phyloP scores from a whole-genome alignment of 345 rosid species.

The Cardamine occulta region DNA sequence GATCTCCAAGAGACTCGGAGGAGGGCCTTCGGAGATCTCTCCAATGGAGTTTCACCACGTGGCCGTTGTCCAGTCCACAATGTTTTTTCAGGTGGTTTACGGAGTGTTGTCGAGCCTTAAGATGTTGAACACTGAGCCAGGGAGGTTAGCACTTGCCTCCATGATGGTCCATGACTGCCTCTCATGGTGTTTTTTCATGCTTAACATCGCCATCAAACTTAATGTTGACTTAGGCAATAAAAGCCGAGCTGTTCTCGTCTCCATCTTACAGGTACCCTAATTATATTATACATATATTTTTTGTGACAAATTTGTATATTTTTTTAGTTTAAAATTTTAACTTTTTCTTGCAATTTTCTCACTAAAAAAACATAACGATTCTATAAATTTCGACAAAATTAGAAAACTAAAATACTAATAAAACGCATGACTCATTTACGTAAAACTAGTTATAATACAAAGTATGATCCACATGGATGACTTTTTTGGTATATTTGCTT shows the following conservation, averaged over 20 bases:
- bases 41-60: constrained; percentile 26
- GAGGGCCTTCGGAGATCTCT: constrained; percentile 6
- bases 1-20: constrained; percentile 27
- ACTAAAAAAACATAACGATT: not conserved
- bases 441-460: too few species aligned
- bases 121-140: constrained; percentile 54
- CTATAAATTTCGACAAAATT: not conserved
- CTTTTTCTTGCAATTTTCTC: not conserved
- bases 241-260: not conserved
- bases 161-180: constrained; percentile 46
- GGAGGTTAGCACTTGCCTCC: constrained; percentile 54
- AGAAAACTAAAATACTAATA: not conserved
- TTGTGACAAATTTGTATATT: too few species aligned
- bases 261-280: constrained; percentile 26
- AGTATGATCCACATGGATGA: not conserved
- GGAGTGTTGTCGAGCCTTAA: constrained; percentile 49
- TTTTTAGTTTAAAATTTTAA: too few species aligned
- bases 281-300: not conserved
- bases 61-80: constrained; percentile 36
- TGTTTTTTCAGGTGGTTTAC: constrained; percentile 48
- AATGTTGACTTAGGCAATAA: not conserved
- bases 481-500: not conserved
- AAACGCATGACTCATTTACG: not conserved
- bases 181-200: constrained; percentile 31
- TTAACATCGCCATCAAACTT: constrained; percentile 30